Percentiles rank a stretch among this genome's conserved stretches.
These are phyloP conservation scores for Zopfochytrium polystomum DNA, from an alignment of 371 early-diverging fungal species.

Conservation along the genomic window DNA sequence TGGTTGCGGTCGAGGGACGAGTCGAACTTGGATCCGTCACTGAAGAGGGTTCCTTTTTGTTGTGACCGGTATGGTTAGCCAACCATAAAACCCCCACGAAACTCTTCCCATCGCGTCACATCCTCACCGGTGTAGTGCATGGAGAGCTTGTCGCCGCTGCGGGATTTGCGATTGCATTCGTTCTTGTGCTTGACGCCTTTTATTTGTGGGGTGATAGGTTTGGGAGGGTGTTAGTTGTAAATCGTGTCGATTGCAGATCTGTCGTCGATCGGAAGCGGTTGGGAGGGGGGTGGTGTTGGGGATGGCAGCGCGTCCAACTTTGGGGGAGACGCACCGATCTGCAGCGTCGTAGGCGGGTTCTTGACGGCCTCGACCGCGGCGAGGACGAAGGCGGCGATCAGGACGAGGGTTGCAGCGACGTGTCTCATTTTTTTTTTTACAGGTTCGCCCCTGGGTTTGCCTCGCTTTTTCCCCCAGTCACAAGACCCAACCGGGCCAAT, in stretches of 20 bases:
- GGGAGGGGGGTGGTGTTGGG: too few relatives aligned
- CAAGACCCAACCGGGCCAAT: neutral
- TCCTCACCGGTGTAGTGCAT: conserved; percentile 41
- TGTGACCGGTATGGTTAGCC: too few relatives aligned
- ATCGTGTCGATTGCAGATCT: too few relatives aligned
- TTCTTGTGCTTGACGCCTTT: conserved; percentile 29
- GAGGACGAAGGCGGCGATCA: conserved; percentile 1
- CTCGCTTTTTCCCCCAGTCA: neutral
- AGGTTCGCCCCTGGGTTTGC: neutral
- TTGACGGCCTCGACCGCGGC: neutral
- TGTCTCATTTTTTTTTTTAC: neutral
- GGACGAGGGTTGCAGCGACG: conserved; percentile 2
- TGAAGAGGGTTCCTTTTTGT: conserved; percentile 48
- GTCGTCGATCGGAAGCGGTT: too few relatives aligned
- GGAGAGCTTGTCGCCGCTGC: conserved; percentile 27
- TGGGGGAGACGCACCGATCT: conserved; percentile 1
- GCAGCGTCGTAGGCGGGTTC: conserved; percentile 11
- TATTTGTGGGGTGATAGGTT: neutral
- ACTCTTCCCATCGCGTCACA: too few relatives aligned
- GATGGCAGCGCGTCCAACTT: too few relatives aligned
- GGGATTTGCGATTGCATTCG: conserved; percentile 32
- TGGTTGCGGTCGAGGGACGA: conserved; percentile 65
- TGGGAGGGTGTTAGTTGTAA: too few relatives aligned
- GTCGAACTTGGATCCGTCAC: conserved; percentile 72
- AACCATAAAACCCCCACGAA: too few relatives aligned